phyloP scores from a whole-genome alignment of 805 yeast species.

The Cyberlindnera xylosilytica region DNA sequence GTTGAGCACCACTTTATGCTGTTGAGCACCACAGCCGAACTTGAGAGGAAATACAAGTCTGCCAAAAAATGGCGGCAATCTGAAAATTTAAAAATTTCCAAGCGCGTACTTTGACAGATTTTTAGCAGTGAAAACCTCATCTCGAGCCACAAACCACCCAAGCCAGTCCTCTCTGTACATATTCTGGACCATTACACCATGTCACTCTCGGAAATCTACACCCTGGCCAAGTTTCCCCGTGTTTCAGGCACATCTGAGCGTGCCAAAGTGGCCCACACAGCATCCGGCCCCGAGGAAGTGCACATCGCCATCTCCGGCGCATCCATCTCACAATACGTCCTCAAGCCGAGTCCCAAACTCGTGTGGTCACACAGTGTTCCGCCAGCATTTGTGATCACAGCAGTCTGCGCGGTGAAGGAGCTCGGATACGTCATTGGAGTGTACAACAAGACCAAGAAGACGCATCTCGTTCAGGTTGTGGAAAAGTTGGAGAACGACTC shows the following conservation, averaged over 20 bases:
- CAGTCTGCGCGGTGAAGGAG: constrained; percentile 13
- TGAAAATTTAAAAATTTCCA: constrained; percentile 1
- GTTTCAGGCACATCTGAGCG: constrained; percentile 21
- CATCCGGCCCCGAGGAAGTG: constrained; percentile 19
- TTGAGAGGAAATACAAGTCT: too few relatives aligned
- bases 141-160: not conserved
- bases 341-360: constrained; percentile 50
- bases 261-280: constrained; percentile 12
- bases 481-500: constrained; percentile 24
- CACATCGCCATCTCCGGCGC: constrained; percentile 29
- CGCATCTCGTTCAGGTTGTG: constrained; percentile 18
- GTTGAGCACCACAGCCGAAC: too few relatives aligned
- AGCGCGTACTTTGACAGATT: too few relatives aligned
- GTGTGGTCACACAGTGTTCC: constrained; percentile 51
- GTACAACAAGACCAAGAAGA: constrained; percentile 20
- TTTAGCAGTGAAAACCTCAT: too few relatives aligned
- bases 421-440: constrained; percentile 17
- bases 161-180: too few relatives aligned
- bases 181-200: constrained; percentile 22
- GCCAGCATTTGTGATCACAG: constrained; percentile 38
- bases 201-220: constrained; percentile 25
- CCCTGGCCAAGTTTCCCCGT: constrained; percentile 26
- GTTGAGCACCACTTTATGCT: too few relatives aligned
- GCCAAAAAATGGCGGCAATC: too few relatives aligned
- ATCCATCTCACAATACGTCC: constrained; percentile 34